Evolutionary conservation across 2,329 filamentous ascomycete genomes (phyloP).

Genomic region (Thelonectria rubi): DNA sequence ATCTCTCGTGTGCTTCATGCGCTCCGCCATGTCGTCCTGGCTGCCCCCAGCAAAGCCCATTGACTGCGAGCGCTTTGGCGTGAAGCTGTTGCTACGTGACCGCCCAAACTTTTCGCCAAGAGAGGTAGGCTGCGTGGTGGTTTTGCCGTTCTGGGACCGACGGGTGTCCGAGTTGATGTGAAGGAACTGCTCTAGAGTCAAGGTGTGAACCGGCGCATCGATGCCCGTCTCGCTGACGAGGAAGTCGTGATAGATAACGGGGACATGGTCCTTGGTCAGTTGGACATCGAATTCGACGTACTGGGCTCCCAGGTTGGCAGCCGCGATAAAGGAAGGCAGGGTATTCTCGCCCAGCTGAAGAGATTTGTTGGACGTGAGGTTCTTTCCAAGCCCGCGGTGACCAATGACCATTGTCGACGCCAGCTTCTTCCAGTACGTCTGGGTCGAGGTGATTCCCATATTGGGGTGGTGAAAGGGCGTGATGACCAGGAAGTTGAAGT

Average conservation of each 20-base stretch:
- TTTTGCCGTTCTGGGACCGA: slow-evolving; percentile 26
- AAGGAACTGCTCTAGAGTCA: slow-evolving; percentile 95
- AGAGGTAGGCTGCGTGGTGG: slow-evolving; percentile 29
- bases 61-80: slow-evolving; percentile 62
- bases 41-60: slow-evolving; percentile 60
- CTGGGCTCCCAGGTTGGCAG: slow-evolving; percentile 87
- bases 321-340: slow-evolving; percentile 92
- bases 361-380: slow-evolving; percentile 82
- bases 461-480: slow-evolving; percentile 94
- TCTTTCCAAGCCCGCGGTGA: slow-evolving; percentile 86
- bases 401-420: slow-evolving; percentile 84
- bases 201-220: slow-evolving; percentile 92
- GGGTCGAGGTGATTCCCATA: slow-evolving; percentile 88
- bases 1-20: slow-evolving; percentile 96
- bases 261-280: slow-evolving; percentile 97
- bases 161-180: slow-evolving; percentile 75
- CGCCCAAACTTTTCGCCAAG: slow-evolving; percentile 47
- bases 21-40: slow-evolving; percentile 67
- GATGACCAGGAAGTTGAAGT: slow-evolving; percentile 96
- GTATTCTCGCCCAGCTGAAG: slow-evolving; percentile 97
- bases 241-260: slow-evolving; percentile 98
- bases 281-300: slow-evolving; percentile 89
- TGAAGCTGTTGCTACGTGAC: slow-evolving; percentile 51
- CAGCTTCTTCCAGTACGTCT: slow-evolving; percentile 97
- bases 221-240: slow-evolving; percentile 97